Evolutionary conservation across 768 basidiomycete genomes (phyloP).

Genomic region (Heimioporus sp.): DNA sequence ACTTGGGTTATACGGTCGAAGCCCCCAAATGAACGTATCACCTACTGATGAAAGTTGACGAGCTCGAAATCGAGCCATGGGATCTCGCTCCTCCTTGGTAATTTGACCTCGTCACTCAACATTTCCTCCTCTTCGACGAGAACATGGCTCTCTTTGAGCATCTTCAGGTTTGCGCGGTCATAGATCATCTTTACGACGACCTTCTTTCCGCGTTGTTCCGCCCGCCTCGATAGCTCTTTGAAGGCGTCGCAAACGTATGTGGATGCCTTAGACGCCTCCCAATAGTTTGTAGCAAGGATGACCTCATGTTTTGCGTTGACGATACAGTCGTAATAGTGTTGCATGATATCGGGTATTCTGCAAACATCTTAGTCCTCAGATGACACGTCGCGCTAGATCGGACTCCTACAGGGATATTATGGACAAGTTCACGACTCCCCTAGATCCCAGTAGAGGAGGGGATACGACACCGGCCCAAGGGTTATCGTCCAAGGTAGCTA

Average conservation of each 20-base stretch:
- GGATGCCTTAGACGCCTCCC: slow-evolving; percentile 52
- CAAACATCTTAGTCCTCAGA: slow-evolving; percentile 6
- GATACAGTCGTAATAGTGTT: slow-evolving; percentile 63
- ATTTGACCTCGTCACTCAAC: slow-evolving; percentile 42
- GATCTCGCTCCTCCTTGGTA: slow-evolving; percentile 55
- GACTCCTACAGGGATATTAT: slow-evolving; percentile 53
- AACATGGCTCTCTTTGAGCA: slow-evolving; percentile 44
- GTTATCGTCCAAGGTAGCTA: slow-evolving; percentile 54
- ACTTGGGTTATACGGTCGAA: background rate
- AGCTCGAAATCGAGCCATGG: slow-evolving; percentile 61
- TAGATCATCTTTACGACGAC: slow-evolving; percentile 69
- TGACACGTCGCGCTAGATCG: background rate
- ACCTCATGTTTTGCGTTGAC: slow-evolving; percentile 61
- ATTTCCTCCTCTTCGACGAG: slow-evolving; percentile 46
- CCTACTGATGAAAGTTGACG: slow-evolving; percentile 49
- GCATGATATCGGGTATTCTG: slow-evolving; percentile 71
- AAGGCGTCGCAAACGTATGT: slow-evolving; percentile 50
- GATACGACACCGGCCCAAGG: slow-evolving; percentile 57
- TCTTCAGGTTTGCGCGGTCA: slow-evolving; percentile 62
- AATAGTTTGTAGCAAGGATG: slow-evolving; percentile 66
- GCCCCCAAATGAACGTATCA: background rate
- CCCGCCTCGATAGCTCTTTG: slow-evolving; percentile 48
- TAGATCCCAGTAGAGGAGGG: slow-evolving; percentile 60
- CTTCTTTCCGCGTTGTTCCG: slow-evolving; percentile 42
- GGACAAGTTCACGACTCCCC: slow-evolving; percentile 59